Conservation (phyloP, 768 basidiomycete species). For the Polyporus arcularius region DNA sequence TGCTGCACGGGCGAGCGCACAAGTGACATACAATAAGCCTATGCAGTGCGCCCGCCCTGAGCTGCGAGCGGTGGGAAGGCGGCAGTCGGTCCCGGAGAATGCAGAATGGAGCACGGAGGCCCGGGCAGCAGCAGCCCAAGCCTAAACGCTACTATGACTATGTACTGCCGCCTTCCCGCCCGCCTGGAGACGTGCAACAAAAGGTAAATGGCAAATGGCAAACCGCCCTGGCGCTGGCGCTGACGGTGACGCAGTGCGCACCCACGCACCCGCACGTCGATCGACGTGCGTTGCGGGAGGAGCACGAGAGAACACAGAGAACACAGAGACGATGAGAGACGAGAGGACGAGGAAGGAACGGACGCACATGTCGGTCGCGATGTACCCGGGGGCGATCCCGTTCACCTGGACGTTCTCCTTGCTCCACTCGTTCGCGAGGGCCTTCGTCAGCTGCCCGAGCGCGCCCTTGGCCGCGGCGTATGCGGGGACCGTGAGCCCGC, state of each 20-base stretch:
- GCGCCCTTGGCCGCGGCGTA: slow-evolving; percentile 93
- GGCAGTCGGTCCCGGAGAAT: background rate
- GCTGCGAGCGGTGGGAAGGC: background rate
- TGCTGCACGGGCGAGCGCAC: too few relatives aligned
- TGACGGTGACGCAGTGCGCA: background rate
- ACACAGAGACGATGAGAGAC: background rate
- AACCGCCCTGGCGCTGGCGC: background rate
- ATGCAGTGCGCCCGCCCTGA: background rate
- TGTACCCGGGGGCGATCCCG: slow-evolving; percentile 85
- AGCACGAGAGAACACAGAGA: too few relatives aligned
- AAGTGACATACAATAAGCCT: too few relatives aligned
- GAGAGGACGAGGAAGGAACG: background rate
- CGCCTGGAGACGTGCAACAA: slow-evolving; percentile 14
- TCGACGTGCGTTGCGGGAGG: background rate
- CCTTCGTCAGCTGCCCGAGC: slow-evolving; percentile 82
- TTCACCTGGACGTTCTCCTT: slow-evolving; percentile 87
- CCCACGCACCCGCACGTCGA: too few relatives aligned
- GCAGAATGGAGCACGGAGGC: background rate
- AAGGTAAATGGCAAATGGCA: slow-evolving; percentile 8
- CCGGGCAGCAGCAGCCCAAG: background rate
- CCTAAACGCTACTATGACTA: slow-evolving; percentile 16
- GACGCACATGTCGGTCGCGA: slow-evolving; percentile 82
- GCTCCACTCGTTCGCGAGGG: slow-evolving; percentile 93
- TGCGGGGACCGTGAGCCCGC: slow-evolving; percentile 77
- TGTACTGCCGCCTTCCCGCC: too few relatives aligned